Base-by-base conservation (phyloP, 805 yeast genomes). In the Lipomyces starkeyi region DNA sequence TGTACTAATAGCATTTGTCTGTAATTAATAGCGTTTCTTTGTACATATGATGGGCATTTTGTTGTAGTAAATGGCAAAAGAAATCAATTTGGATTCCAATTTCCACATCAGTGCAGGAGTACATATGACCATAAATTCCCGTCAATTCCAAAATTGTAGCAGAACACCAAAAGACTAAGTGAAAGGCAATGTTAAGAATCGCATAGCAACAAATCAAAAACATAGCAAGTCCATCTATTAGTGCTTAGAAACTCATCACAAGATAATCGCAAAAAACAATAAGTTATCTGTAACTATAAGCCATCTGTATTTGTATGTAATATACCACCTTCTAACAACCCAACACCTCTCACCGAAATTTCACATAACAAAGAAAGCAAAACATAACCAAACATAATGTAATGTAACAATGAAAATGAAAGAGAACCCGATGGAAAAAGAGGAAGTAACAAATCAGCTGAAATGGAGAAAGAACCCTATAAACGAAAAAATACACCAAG, bases 361-460 rank as follows among this genome's bases (percentile, higher is more conserved):
- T 13, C n/a, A 27, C 4, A 49, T 25, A 40, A 29, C 57, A 9
- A 49, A 27, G 29, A 40, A 29, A 20, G 53, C 59, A 47, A n/a
- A 27, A 54, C 20, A 17, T 13, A 34, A 57, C 32, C 35, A 55
- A 17, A 43, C 34, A 49, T 4, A 55, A 37, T 22, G 29, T 4
- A 55, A 37, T 22, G 56, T 40, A 59, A 59, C 27, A 27, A 53
- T 29, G n/a, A 27, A 49, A 35, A 20, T 35, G 58, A 37, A 34
- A 43, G 17, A 20, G 34, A n/a, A 47, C 22, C 57, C 25, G 35
- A 5, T 29, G n/a, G 53, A 25, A 22, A 40, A 14, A 32, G 7
- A 57, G 25, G 35, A 29, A 47, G 25, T 32, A 34, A 29, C 22
- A 7, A 43, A 43, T 43, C 49, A 17, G 20, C 22, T n/a, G 49